A percentile compares a stretch with the other conserved stretches of the same genome.
phyloP scores from a whole-genome alignment of 345 rosid genomes.

The Erodium maritimum region DNA sequence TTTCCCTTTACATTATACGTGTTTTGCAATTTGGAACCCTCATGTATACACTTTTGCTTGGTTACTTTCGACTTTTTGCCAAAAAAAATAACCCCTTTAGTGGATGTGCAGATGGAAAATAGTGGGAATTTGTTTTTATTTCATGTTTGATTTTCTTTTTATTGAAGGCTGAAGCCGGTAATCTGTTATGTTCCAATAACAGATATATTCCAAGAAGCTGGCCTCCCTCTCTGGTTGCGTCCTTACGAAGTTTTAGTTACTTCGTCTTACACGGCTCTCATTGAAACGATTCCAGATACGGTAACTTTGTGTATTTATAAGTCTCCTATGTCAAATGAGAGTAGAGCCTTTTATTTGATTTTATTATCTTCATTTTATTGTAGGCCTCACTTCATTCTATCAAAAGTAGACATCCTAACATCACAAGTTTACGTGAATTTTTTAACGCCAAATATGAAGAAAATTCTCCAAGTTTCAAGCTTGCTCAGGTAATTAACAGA shows the following conservation, averaged over 20 bases:
- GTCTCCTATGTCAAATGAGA: constrained; percentile 5
- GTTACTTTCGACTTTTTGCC: no score
- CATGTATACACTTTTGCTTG: no score
- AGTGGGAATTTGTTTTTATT: not conserved
- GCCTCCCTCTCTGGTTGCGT: constrained; percentile 96
- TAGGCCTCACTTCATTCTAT: constrained; percentile 98
- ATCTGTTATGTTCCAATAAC: constrained; percentile 15
- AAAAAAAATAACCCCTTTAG: no score
- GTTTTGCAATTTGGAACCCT: no score
- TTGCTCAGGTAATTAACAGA: constrained; percentile 67
- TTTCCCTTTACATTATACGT: no score
- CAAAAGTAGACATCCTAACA: constrained; percentile 85
- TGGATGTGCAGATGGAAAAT: no score
- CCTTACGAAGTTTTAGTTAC: constrained; percentile 95
- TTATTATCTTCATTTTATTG: constrained; percentile 13
- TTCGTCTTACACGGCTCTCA: constrained; percentile 95
- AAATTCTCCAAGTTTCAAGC: constrained; percentile 78
- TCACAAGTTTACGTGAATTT: constrained; percentile 80
- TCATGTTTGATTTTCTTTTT: not conserved
- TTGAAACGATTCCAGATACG: constrained; percentile 98
- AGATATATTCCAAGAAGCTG: constrained; percentile 99
- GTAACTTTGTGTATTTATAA: constrained; percentile 24
- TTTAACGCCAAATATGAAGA: constrained; percentile 83
- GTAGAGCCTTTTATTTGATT: constrained; percentile 4
- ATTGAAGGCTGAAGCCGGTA: constrained; percentile 5